Base-by-base conservation (phyloP, 257 asterid genomes). In the Fraxinus anomala region DNA sequence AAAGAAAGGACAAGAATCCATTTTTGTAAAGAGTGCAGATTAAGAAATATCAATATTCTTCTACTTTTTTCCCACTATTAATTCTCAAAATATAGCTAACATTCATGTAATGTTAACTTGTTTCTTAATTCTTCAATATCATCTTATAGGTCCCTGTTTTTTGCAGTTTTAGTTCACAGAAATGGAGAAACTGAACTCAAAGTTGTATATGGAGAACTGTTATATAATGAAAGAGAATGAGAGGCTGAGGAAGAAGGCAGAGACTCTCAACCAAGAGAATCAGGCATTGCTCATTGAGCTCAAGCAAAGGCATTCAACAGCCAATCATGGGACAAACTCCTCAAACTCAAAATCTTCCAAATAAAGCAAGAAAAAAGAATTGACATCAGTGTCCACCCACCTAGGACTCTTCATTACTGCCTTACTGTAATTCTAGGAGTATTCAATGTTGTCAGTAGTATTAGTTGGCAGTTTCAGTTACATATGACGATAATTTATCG, bases 231-330 rank as follows among this genome's bases (percentile, higher is more conserved):
- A 47, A 31, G 84, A 81, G 77, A 81, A 81, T 47, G 81, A 81
- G 47, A 76, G 78, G 71, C 84, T 81, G 70, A 71, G 84, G 77
- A 81, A 76, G 81, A 76, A 73, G 54, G 84, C 84, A 16, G 81
- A 72, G 61, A 61, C 68, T 21, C 84, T 81, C 36, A 81, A 78
- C 72, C 80, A 81, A 65, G 84, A 81, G 77, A 81, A 81, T 6
- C 81, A 76, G 40, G 81, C 75, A n/a, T 65, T 81, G 70, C 79
- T 76, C 61, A 16, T 66, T 72, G 77, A 81, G 75, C 81, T 81
- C 10, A 76, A 67, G 19, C 80, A 81, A 36, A 79, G 63, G 47
- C 79, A 65, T 59, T 34, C 75, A 4, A 71, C 82, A 24, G n/a
- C 79, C 44, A 51, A n/a, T 59, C 67, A n/a, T 6, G 67, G 67